Evolutionary conservation across 257 asterid species (phyloP).

Genomic region (Jasminum sambac): DNA sequence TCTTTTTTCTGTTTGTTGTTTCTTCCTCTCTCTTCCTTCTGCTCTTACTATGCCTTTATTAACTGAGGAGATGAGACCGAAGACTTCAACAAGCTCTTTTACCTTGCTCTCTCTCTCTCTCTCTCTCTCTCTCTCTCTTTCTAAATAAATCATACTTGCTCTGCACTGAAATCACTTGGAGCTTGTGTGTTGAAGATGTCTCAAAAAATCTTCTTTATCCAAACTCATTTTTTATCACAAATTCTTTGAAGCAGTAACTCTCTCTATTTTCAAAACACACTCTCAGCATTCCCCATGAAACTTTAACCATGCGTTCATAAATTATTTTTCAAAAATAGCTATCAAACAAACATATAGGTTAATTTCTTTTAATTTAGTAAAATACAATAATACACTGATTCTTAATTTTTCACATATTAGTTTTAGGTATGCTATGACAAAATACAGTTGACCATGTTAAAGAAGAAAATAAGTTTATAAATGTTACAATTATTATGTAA

Average conservation of each 20-base stretch:
- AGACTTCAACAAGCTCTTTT: background rate
- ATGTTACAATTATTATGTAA: background rate
- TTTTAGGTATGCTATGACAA: background rate
- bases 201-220: too few species aligned
- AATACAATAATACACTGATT: background rate
- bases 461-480: background rate
- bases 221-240: too few species aligned
- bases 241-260: too few species aligned
- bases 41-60: background rate
- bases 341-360: background rate
- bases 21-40: background rate
- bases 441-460: background rate
- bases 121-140: too few species aligned
- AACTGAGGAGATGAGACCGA: background rate
- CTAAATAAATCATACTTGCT: background rate
- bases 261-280: too few species aligned
- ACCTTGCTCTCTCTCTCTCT: too few species aligned
- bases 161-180: background rate
- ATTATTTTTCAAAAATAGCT: too few species aligned
- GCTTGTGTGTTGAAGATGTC: too few species aligned
- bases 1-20: background rate
- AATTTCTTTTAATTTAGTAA: background rate
- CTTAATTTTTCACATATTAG: background rate
- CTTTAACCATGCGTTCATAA: too few species aligned
- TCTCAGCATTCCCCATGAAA: too few species aligned